Evolutionary conservation across 441 rosid genomes (phyloP).

Genomic region (Erysimum cheiri): DNA sequence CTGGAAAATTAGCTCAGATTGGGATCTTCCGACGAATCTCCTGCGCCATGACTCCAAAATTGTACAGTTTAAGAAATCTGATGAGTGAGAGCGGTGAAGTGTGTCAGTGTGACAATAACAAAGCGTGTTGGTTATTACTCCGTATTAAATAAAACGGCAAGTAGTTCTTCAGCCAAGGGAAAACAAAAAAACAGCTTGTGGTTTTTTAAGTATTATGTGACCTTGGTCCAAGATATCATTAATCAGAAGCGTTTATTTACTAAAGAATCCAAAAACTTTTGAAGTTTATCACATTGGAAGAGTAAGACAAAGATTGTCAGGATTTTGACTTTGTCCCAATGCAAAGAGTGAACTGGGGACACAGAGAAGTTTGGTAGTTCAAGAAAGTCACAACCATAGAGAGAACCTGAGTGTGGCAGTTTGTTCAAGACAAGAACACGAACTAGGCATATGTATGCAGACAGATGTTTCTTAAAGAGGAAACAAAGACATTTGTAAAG

Average conservation of each 20-base stretch:
- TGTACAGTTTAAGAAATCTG: background rate
- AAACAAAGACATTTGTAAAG: background rate
- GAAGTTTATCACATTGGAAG: too few relatives aligned
- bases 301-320: too few relatives aligned
- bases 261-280: too few relatives aligned
- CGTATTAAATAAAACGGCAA: slow-evolving; percentile 9
- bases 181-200: background rate
- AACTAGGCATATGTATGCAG: too few relatives aligned
- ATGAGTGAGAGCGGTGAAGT: background rate
- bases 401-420: too few relatives aligned
- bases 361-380: too few relatives aligned
- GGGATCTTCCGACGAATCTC: slow-evolving; percentile 15
- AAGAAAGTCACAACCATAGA: too few relatives aligned
- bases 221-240: too few relatives aligned
- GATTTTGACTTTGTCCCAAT: too few relatives aligned
- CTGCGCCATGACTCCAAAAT: background rate
- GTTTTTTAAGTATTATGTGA: background rate
- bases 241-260: too few relatives aligned
- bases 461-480: background rate
- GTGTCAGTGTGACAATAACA: background rate
- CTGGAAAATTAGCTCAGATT: background rate
- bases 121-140: background rate
- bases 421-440: too few relatives aligned
- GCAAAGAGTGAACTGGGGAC: too few relatives aligned
- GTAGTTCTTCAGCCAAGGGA: slow-evolving; percentile 14